Conservation (phyloP, 768 basidiomycete species). For the Termitomyces sp. region DNA sequence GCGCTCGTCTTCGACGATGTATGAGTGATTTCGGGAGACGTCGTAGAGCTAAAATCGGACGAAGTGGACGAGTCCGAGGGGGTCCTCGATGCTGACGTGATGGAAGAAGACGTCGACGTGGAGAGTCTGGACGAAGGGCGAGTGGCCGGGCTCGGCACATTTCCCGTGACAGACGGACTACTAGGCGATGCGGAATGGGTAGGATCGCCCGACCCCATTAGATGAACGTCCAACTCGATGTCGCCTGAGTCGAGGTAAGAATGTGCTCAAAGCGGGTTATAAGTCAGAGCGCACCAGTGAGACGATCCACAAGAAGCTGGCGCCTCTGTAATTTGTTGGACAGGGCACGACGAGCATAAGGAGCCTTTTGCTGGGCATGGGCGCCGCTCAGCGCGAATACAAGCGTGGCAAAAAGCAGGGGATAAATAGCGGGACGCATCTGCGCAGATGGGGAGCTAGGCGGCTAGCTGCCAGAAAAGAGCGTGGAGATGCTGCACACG, state of each 20-base stretch:
- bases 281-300: not conserved
- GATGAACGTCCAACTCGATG: not conserved
- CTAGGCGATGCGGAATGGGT: not conserved
- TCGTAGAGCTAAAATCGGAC: not conserved
- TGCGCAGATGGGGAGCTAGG: constrained; percentile 3
- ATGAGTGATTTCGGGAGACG: not conserved
- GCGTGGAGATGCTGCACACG: constrained; percentile 9
- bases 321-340: constrained; percentile 13
- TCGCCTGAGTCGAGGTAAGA: not conserved
- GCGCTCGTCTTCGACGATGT: not conserved
- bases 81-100: constrained; percentile 7
- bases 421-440: constrained; percentile 26
- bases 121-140: not conserved
- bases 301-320: not conserved
- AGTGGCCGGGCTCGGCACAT: not conserved
- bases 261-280: not conserved
- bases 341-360: constrained; percentile 31
- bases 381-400: constrained; percentile 21
- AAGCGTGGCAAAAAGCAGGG: constrained; percentile 23
- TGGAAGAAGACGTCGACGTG: constrained; percentile 1
- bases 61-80: not conserved
- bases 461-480: constrained; percentile 13
- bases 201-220: not conserved
- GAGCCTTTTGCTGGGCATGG: constrained; percentile 30
- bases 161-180: too few relatives aligned